Base-by-base conservation (phyloP, 495 filamentous ascomycete genomes). In the Aspergillus incahuasiensis region DNA sequence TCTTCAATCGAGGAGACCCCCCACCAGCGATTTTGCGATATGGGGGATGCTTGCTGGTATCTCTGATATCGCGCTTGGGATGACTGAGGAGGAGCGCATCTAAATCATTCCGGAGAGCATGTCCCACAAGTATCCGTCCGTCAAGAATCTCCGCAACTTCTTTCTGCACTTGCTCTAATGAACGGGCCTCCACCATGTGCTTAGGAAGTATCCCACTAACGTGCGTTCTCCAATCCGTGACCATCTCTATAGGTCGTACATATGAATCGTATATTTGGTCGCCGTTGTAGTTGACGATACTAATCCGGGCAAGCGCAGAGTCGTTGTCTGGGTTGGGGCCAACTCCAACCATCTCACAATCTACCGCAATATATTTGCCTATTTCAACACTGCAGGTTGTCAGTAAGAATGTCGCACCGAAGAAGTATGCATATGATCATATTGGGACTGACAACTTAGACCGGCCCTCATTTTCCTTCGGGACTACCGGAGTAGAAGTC, bases 291-390 rank as follows among this genome's bases (percentile, higher is more conserved):
- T 96, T 95, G 62, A 96, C 91, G 20, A 95, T 75, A 63, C 87
- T 91, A 51, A 91, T 86, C 12, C 94, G 81, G 3, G 95, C 94
- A 28, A 97, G 80, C 3, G 81, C 82, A 11, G 85, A 86, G 63
- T 88, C 82, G 43, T 74, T 68, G 39, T 86, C 83, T 3, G 78
- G 79, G 32, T 80, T 77, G 1, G 86, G 83, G 2, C 90, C 90
- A 11, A 91, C 83, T 38, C 94, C 94, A 16, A 98, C 92, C 94
- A 98, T 98, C 74, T 98, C 94, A 71, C 94, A 97, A 74, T 98
- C 95, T 42, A 98, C 81, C 32, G 90, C 87, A 42, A 98, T 68
- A 64, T 94, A 97, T 79, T 90, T 94, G 48, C 91, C 92, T 43
- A 87, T 65, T 43, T 87, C 82, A 15, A 64, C 68, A 28, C 75